Conservation (phyloP, 1,139 yeast genomes). For the Sugiyamaella grinbergsii region DNA sequence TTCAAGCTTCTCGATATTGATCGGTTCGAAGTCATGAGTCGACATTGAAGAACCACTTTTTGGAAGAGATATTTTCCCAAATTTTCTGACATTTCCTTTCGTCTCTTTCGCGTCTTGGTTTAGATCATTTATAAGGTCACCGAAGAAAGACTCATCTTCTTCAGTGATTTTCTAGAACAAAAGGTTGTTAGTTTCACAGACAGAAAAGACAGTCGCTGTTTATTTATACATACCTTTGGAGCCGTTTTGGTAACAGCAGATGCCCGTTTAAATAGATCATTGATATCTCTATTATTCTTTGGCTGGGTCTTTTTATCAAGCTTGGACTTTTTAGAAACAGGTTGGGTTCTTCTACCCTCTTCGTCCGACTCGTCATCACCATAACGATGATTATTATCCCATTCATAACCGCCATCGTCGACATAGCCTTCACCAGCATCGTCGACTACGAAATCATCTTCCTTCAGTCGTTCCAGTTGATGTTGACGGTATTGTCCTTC, state of each 20-base stretch:
- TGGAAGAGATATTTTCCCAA: slow-evolving; percentile 2
- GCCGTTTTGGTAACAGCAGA: slow-evolving; percentile 24
- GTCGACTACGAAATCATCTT: slow-evolving; percentile 92
- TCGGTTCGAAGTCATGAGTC: slow-evolving; percentile 4
- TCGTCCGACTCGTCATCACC: slow-evolving; percentile 57
- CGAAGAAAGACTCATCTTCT: slow-evolving; percentile 40
- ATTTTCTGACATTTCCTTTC: not conserved
- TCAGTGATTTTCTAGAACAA: slow-evolving; percentile 25
- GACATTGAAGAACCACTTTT: slow-evolving; percentile 6
- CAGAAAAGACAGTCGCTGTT: too few species aligned
- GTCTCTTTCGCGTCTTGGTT: slow-evolving; percentile 18
- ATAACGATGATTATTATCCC: slow-evolving; percentile 64
- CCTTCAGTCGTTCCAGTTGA: slow-evolving; percentile 76
- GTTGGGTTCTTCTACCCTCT: slow-evolving; percentile 32
- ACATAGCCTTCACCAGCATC: slow-evolving; percentile 90
- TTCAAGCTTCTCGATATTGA: not conserved
- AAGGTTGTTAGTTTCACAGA: not conserved
- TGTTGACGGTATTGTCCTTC: slow-evolving; percentile 75
- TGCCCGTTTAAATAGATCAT: slow-evolving; percentile 32
- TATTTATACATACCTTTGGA: slow-evolving; percentile 9
- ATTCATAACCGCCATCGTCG: slow-evolving; percentile 88
- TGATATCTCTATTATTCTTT: slow-evolving; percentile 28
- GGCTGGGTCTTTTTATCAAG: slow-evolving; percentile 37
- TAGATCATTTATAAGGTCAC: slow-evolving; percentile 35
- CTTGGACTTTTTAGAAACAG: slow-evolving; percentile 40